Evolutionary conservation across 768 basidiomycete species (phyloP), one percentile per base, ranked within the genome.

Genomic region (Xerocomellus amylosporus): DNA sequence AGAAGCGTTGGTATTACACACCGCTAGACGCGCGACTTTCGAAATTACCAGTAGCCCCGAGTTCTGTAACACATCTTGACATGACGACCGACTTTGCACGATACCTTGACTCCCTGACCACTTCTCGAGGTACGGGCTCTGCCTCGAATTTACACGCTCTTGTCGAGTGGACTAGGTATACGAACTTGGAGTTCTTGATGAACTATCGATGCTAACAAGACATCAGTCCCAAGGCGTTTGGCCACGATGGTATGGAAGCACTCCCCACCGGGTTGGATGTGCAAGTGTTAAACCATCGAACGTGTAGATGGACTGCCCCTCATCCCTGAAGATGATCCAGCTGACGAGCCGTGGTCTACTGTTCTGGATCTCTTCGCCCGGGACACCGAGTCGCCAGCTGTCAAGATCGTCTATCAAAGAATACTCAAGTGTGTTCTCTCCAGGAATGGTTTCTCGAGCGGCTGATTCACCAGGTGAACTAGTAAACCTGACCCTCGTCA

Each of bases 281-380:
- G 24, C 40, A 41, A 9, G n/a, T 19, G 17, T 50, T 57, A 17
- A 70, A 28, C 39, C 19, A 39, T 52, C 3, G 37, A 39, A 30
- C 37, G 28, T n/a, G 14, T 46, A 71, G 69, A 63, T 55, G 52
- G 17, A 26, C 44, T 15, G 3, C 17, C 39, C n/a, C 60, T 58
- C 7, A 22, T 38, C 14, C 24, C 30, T 14, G 64, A 59, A 24
- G 58, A 51, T 20, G 59, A 62, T 44, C 17, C 36, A 20, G 20
- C 24, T 8, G 55, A 58, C 17, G 67, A 68, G 51, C 46, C 55
- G 19, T 70, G 64, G 68, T 45, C 56, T 24, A 71, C 72, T 31
- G 69, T 76, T 37, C 66, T 77, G 34, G 68, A 74, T 49, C 22
- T 70, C 49, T 75, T 71, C 41, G 22, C 39, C 13, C 33, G 2